A percentile compares a stretch with the other conserved stretches of the same genome.
Evolutionary conservation across 1,284 basidiomycete genomes (phyloP).

Genomic region (Ustilago esculenta): DNA sequence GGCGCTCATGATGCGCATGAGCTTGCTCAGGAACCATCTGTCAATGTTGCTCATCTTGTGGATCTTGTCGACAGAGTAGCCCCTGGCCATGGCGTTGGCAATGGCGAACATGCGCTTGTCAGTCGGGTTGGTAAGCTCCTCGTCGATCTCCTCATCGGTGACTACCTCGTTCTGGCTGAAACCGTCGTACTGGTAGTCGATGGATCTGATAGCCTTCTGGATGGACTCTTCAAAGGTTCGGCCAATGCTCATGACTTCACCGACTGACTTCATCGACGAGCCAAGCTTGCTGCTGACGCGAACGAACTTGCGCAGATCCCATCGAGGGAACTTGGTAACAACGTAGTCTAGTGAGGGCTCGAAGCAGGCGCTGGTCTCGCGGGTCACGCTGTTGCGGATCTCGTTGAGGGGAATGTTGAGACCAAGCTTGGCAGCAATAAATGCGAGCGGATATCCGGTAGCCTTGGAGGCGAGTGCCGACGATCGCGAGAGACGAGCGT

Average conservation of each 20-base stretch:
- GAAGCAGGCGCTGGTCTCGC: constrained; percentile 95
- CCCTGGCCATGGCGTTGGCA: constrained; percentile 84
- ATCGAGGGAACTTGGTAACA: constrained; percentile 97
- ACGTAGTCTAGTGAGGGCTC: constrained; percentile 97
- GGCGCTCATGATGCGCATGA: constrained; percentile 70
- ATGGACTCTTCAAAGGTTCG: constrained; percentile 97
- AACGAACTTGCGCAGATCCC: constrained; percentile 98
- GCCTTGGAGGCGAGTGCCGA: constrained; percentile 98
- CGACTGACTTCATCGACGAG: constrained; percentile 87
- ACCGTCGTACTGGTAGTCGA: constrained; percentile 92
- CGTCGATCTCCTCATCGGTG: constrained; percentile 76
- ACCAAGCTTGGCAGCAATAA: constrained; percentile 97
- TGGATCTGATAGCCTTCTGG: constrained; percentile 95
- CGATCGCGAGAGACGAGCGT: constrained; percentile 97
- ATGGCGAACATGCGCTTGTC: constrained; percentile 93
- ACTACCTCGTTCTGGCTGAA: constrained; percentile 89
- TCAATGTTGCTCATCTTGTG: constrained; percentile 98
- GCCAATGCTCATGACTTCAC: constrained; percentile 99
- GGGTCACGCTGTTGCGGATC: constrained; percentile 96
- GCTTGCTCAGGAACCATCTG: constrained; percentile 94
- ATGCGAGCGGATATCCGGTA: constrained; percentile 96
- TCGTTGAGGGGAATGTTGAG: constrained; percentile 96
- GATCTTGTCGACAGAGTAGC: constrained; percentile 93
- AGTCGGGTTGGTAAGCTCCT: constrained; percentile 86
- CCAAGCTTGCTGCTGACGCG: constrained; percentile 64